Evolutionary conservation across 331 rosid species (phyloP).

Genomic region (Prunus yedoensis): DNA sequence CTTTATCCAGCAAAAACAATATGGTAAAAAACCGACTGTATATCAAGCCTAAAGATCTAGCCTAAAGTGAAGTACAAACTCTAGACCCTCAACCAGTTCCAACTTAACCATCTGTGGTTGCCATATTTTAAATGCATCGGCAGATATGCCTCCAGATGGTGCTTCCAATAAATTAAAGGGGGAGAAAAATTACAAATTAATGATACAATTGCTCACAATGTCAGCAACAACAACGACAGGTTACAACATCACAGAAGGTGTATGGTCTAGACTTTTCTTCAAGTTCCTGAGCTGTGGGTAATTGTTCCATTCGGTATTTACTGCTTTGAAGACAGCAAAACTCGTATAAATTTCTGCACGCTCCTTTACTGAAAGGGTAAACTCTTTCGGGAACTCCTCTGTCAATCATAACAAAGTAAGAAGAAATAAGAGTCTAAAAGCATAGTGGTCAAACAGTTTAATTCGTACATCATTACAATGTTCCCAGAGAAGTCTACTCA

Average conservation of each 20-base stretch:
- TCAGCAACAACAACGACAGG: slow-evolving; percentile 85
- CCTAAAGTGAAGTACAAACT: slow-evolving; percentile 9
- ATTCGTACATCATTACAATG: background rate
- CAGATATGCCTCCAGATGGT: slow-evolving; percentile 9
- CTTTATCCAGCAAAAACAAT: slow-evolving; percentile 24
- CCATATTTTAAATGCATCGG: slow-evolving; percentile 16
- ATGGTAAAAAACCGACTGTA: slow-evolving; percentile 27
- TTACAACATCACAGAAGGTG: slow-evolving; percentile 53
- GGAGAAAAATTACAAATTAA: slow-evolving; percentile 9
- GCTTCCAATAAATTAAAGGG: slow-evolving; percentile 18
- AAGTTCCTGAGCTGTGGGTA: slow-evolving; percentile 62
- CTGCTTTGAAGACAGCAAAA: slow-evolving; percentile 64
- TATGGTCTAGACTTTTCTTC: slow-evolving; percentile 69
- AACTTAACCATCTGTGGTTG: slow-evolving; percentile 9
- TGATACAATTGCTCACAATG: slow-evolving; percentile 21
- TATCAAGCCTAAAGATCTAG: slow-evolving; percentile 31
- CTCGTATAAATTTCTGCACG: slow-evolving; percentile 58
- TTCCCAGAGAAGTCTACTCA: background rate
- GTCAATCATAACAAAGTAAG: slow-evolving; percentile 24
- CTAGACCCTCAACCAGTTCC: slow-evolving; percentile 18
- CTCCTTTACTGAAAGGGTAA: slow-evolving; percentile 86
- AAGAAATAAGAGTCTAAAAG: background rate
- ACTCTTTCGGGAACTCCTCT: slow-evolving; percentile 85
- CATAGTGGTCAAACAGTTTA: background rate
- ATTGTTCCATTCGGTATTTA: slow-evolving; percentile 44